Conservation (phyloP, 257 asterid genomes). For the Fraxinus americana region DNA sequence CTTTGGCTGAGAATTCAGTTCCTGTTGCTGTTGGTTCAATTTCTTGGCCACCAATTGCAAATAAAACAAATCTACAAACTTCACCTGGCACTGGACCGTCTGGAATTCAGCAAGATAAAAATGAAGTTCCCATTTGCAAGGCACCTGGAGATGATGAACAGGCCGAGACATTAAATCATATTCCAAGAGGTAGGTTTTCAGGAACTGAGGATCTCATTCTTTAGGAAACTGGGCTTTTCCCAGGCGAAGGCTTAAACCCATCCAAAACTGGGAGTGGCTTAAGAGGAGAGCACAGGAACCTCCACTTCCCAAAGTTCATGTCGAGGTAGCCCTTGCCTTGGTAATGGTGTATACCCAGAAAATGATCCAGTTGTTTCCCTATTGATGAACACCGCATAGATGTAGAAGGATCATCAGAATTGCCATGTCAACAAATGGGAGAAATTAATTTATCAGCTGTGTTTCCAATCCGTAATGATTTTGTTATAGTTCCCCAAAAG, state of each 20-base stretch:
- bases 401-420: constrained; percentile 35
- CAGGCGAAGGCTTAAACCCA: constrained; percentile 45
- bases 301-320: constrained; percentile 85
- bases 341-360: constrained; percentile 50
- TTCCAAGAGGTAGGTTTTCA: constrained; percentile 20
- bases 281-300: constrained; percentile 73
- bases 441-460: constrained; percentile 43
- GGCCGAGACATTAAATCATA: constrained; percentile 35
- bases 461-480: constrained; percentile 47
- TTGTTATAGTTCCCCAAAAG: constrained; percentile 34
- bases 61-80: constrained; percentile 44
- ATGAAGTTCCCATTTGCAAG: constrained; percentile 30
- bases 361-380: constrained; percentile 50
- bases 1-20: constrained; percentile 43
- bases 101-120: constrained; percentile 54
- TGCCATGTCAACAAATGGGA: constrained; percentile 37
- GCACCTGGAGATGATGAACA: constrained; percentile 40
- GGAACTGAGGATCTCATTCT: constrained; percentile 35
- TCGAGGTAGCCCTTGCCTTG: constrained; percentile 59
- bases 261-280: constrained; percentile 72
- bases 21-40: constrained; percentile 41
- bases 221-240: constrained; percentile 20
- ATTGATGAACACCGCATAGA: constrained; percentile 38
- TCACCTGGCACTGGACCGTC: constrained; percentile 48
- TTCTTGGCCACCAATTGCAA: constrained; percentile 64